phyloP scores from a whole-genome alignment of 2,329 filamentous ascomycete genomes.

The Claviceps capensis region DNA sequence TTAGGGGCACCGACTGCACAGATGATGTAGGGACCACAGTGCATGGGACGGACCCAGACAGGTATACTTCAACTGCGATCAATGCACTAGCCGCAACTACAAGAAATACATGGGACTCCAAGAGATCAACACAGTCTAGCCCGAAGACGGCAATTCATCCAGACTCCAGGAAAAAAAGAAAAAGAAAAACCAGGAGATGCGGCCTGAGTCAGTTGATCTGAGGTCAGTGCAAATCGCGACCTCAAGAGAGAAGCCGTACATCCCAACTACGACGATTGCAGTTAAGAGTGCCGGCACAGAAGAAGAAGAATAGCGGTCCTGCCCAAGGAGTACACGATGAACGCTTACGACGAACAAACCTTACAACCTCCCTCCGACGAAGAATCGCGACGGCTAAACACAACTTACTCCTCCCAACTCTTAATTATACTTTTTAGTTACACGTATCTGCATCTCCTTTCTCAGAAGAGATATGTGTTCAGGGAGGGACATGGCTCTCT shows the following conservation, averaged over 20 bases:
- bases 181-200: too few relatives aligned
- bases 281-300: neutral
- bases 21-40: conserved; percentile 21
- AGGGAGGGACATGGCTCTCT: too few relatives aligned
- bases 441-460: neutral
- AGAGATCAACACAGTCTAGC: neutral
- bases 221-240: too few relatives aligned
- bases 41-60: neutral
- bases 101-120: neutral
- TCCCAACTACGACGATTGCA: neutral
- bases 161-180: too few relatives aligned
- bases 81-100: neutral
- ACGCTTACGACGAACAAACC: neutral
- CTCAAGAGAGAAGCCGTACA: too few relatives aligned
- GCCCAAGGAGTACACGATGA: neutral
- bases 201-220: too few relatives aligned
- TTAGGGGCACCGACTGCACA: conserved; percentile 26
- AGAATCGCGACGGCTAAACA: conserved; percentile 3
- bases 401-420: neutral
- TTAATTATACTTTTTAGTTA: neutral
- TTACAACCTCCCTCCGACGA: neutral
- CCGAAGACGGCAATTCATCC: too few relatives aligned
- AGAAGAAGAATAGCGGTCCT: neutral
- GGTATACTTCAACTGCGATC: neutral
- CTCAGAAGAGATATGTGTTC: neutral